These are phyloP conservation scores for Umbilicus rupestris DNA, from an alignment of 164 flowering plant species.

Conservation along the genomic window DNA sequence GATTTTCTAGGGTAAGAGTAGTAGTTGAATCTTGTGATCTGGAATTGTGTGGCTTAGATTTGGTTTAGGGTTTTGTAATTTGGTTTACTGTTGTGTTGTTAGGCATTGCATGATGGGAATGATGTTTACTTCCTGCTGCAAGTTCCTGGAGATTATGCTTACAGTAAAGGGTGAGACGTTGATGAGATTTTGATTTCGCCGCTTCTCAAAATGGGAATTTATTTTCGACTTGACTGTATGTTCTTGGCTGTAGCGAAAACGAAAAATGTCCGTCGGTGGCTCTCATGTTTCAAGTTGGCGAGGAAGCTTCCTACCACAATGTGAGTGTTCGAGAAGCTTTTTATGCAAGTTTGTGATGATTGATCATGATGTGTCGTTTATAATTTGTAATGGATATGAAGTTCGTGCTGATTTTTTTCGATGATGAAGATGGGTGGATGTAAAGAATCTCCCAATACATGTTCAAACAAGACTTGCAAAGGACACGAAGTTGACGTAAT, in stretches of 20 bases:
- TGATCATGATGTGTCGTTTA: neutral
- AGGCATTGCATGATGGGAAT: slow-evolving; percentile 88
- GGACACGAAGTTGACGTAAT: slow-evolving; percentile 64
- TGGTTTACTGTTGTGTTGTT: neutral
- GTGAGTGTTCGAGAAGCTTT: slow-evolving; percentile 32
- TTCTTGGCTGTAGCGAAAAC: slow-evolving; percentile 35
- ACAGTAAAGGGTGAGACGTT: slow-evolving; percentile 62
- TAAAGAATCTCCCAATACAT: slow-evolving; percentile 28
- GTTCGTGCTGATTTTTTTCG: neutral
- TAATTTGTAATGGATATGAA: neutral
- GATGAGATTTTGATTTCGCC: neutral
- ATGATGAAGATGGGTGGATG: slow-evolving; percentile 62
- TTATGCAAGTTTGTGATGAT: too few relatives aligned
- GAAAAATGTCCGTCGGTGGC: slow-evolving; percentile 88
- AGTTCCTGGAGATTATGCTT: slow-evolving; percentile 75
- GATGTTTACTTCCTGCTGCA: slow-evolving; percentile 73
- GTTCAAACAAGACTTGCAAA: slow-evolving; percentile 44
- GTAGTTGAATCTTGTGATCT: neutral
- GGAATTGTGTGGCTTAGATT: neutral
- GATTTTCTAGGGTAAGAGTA: neutral
- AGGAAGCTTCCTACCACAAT: slow-evolving; percentile 67
- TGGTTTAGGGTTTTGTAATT: neutral
- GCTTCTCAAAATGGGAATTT: neutral
- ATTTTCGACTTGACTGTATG: neutral
- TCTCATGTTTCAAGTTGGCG: slow-evolving; percentile 93